phyloP scores from a whole-genome alignment of 2,329 filamentous ascomycete genomes.

The Fusarium sp. region DNA sequence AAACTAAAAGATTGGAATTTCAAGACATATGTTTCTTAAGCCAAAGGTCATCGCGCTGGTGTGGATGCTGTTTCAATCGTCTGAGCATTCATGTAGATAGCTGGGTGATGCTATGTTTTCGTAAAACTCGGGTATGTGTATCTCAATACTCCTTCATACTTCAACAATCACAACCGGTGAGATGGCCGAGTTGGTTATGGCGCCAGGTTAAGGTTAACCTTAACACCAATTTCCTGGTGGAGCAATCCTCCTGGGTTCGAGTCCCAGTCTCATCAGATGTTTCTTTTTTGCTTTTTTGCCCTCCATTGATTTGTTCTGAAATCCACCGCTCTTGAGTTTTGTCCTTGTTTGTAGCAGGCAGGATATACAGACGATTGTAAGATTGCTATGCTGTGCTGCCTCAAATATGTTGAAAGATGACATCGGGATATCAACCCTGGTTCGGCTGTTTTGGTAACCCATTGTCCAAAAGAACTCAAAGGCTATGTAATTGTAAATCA shows the following conservation, averaged over 20 bases:
- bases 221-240: slow-evolving; percentile 49
- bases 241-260: slow-evolving; percentile 54
- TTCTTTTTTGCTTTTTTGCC: neutral
- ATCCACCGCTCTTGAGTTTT: neutral
- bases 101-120: neutral
- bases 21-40: neutral
- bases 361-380: neutral
- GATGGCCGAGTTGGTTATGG: slow-evolving; percentile 54
- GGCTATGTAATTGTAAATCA: neutral
- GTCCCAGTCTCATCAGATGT: slow-evolving; percentile 50
- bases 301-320: too few species aligned
- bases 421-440: too few species aligned
- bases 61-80: neutral
- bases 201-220: slow-evolving; percentile 52
- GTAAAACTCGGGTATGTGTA: rapidly evolving
- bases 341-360: neutral
- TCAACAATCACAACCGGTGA: slow-evolving; percentile 39
- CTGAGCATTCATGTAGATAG: neutral
- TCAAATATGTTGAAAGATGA: neutral
- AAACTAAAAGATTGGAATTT: rapidly evolving
- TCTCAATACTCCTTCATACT: rapidly evolving
- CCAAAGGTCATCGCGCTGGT: neutral
- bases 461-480: too few species aligned
- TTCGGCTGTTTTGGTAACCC: too few species aligned
- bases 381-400: neutral